Conservation (phyloP, 306 rosid species). For the Neltuma alba region DNA sequence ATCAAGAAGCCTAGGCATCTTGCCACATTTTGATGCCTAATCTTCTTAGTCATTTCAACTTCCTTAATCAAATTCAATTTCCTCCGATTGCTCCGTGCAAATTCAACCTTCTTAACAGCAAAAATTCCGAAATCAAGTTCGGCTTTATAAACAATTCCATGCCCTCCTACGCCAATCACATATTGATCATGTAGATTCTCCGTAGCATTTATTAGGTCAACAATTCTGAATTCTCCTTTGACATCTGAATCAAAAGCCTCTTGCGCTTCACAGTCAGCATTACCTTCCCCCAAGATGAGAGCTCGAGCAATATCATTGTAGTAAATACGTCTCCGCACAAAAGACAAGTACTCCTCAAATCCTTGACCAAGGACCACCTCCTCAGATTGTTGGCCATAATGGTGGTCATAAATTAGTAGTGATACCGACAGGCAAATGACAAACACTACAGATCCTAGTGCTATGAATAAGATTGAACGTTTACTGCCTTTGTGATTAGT, state of each 20-base stretch:
- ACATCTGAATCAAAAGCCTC: not conserved
- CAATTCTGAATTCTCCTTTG: not conserved
- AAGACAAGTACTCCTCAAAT: too few species aligned
- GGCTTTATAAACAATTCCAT: not conserved
- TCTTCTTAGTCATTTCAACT: not conserved
- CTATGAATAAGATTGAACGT: constrained; percentile 43
- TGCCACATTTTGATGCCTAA: not conserved
- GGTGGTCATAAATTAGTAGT: not conserved
- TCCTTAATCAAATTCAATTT: not conserved
- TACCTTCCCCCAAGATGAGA: too few species aligned
- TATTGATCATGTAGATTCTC: not conserved
- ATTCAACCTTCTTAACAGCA: not conserved
- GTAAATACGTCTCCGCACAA: too few species aligned
- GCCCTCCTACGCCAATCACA: not conserved
- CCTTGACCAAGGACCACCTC: not conserved
- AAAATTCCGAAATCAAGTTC: not conserved
- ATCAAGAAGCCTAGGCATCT: not conserved
- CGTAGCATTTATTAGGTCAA: not conserved
- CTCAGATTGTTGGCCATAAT: not conserved
- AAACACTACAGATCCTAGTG: constrained; percentile 54
- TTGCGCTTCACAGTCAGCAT: not conserved
- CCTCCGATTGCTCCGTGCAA: not conserved
- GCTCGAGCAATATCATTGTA: too few species aligned
- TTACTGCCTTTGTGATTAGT: constrained; percentile 38
- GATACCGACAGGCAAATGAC: constrained; percentile 34